Percentiles rank a stretch among this genome's conserved stretches.
Conservation (phyloP, 805 yeast genomes). For the Kodamaea kaohsiungensis region DNA sequence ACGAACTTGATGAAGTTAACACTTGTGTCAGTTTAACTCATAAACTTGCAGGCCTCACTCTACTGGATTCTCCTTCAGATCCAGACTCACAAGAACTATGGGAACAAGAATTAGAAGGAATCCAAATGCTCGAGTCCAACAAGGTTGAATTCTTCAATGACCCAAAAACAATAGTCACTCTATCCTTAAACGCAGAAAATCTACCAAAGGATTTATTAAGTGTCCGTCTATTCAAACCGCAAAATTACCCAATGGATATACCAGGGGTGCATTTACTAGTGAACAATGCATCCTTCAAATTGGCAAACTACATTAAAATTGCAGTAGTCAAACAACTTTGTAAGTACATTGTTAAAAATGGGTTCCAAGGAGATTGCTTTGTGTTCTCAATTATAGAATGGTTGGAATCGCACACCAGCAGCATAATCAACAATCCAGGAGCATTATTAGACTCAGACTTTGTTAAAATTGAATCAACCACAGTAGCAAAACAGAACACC, state of each 20-base stretch:
- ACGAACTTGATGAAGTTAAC: constrained; percentile 45
- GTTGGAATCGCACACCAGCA: constrained; percentile 62
- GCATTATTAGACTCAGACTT: constrained; percentile 39
- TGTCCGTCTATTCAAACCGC: constrained; percentile 27
- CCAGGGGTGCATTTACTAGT: constrained; percentile 66
- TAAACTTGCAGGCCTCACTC: constrained; percentile 20
- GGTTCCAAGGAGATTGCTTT: constrained; percentile 67
- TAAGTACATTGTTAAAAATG: constrained; percentile 41
- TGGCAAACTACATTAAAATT: constrained; percentile 70
- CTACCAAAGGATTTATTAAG: constrained; percentile 20
- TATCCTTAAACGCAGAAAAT: constrained; percentile 25
- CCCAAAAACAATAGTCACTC: constrained; percentile 33
- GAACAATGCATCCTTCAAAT: constrained; percentile 42
- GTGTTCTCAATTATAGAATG: constrained; percentile 73
- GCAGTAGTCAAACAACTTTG: constrained; percentile 53
- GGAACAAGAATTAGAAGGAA: constrained; percentile 74
- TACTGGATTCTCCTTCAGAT: background rate
- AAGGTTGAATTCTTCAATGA: constrained; percentile 28
- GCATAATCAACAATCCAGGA: constrained; percentile 73
- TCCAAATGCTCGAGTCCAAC: constrained; percentile 60
- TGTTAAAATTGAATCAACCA: constrained; percentile 9
- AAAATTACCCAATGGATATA: constrained; percentile 60
- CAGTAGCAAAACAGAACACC: background rate
- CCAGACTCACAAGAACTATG: constrained; percentile 47
- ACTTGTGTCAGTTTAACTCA: constrained; percentile 55